Evolutionary conservation across 495 filamentous ascomycete genomes (phyloP), one percentile per base, ranked within the genome.

Genomic region (Hypoxylon trugodes): DNA sequence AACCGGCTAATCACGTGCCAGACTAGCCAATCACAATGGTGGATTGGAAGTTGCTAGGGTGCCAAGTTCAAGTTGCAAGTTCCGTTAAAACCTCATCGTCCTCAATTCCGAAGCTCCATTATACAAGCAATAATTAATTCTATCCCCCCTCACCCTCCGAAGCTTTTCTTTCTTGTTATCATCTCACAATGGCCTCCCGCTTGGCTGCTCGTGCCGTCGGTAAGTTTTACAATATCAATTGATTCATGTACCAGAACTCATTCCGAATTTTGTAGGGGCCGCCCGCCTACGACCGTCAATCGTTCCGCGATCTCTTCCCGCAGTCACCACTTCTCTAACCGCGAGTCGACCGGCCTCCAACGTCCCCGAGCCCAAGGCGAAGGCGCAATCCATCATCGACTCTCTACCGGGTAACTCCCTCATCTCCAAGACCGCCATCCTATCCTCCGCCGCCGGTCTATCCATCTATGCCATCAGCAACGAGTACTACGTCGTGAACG

Each of bases 401-500:
- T 79, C 93, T 61, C 81, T 99, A 40, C 91, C 92, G 68, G 90
- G 93, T 69, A 91, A 83, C 82, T 89, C 84, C 67, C 82, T 97
- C 67, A 77, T 95, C 76, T 92, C 91, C 76, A 99, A 98, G 87
- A 92, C 92, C 62, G 96, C 96, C 72, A 90, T 96, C 76, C 87
- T 99, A 56, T 98, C 95, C 69, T 92, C 92, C 57, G 88, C 87
- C 56, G 92, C 96, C 74, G 93, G 92, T 81, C 73, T 93, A 61
- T 92, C 91, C 67, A 84, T 96, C 70, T 95, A 93, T 73, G 96
- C 95, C 72, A 93, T 99, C 81, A 94, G 90, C 88, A 99, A 96
- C 80, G 96, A 99, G 83, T 89, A 98, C 82, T 99, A 97, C 78
- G 91, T 99, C 75, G 83, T 99, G 77, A 99, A 98, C 81, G 94